phyloP scores from a whole-genome alignment of 805 yeast genomes.

The Geotrichum ghanense region DNA sequence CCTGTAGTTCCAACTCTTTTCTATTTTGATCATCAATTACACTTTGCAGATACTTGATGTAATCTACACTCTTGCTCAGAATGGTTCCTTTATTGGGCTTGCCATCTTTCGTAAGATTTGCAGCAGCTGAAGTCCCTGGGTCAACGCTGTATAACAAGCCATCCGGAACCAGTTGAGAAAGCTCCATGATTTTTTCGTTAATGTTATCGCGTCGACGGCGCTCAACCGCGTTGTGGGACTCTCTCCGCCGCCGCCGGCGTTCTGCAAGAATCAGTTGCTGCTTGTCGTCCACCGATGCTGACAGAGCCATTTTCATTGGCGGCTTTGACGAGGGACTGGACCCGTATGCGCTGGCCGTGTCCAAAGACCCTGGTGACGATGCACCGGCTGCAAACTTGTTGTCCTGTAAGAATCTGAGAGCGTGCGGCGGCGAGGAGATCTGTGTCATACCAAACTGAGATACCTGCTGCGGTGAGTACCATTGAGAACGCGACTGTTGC shows the following conservation, averaged over 20 bases:
- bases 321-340: background rate
- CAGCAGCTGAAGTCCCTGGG: slow-evolving; percentile 10
- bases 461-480: slow-evolving; percentile 1
- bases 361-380: slow-evolving; percentile 10
- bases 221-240: slow-evolving; percentile 90
- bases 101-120: slow-evolving; percentile 33
- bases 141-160: slow-evolving; percentile 11
- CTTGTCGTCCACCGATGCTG: slow-evolving; percentile 11
- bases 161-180: slow-evolving; percentile 71
- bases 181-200: slow-evolving; percentile 76
- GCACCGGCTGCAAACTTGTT: slow-evolving; percentile 11
- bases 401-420: slow-evolving; percentile 18
- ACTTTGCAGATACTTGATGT: slow-evolving; percentile 48
- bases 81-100: slow-evolving; percentile 79
- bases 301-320: slow-evolving; percentile 4
- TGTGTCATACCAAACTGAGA: slow-evolving; percentile 5
- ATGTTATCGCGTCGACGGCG: slow-evolving; percentile 83
- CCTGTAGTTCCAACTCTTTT: slow-evolving; percentile 61
- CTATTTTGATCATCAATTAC: slow-evolving; percentile 68
- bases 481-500: slow-evolving; percentile 5
- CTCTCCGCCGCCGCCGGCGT: slow-evolving; percentile 65
- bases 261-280: slow-evolving; percentile 44
- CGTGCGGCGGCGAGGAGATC: slow-evolving; percentile 13
- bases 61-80: slow-evolving; percentile 67
- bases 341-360: slow-evolving; percentile 6